phyloP scores from a whole-genome alignment of 208 protist species.

The Trichomonas gallinae region DNA sequence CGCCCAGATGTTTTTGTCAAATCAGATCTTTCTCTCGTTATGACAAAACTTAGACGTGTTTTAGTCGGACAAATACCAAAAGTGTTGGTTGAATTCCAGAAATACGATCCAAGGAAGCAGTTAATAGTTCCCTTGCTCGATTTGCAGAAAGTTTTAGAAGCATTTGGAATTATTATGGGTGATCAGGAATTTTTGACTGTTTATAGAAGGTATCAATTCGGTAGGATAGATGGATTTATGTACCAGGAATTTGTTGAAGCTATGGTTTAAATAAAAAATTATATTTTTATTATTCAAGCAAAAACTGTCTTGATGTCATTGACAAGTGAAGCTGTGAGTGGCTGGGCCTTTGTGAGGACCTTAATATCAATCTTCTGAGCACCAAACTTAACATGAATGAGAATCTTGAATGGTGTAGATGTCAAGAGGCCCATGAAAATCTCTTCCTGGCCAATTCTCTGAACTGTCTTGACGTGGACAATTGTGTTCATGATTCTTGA shows the following conservation, averaged over 20 bases:
- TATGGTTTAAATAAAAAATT: neutral
- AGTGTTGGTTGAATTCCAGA: neutral
- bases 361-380: neutral
- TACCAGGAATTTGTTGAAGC: neutral
- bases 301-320: neutral
- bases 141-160: neutral
- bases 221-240: neutral
- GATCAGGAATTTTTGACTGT: constrained; percentile 5
- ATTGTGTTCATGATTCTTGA: neutral
- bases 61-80: neutral
- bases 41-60: neutral
- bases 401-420: neutral
- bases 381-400: neutral
- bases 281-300: neutral
- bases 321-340: neutral
- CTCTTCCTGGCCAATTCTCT: neutral
- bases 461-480: neutral
- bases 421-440: neutral
- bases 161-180: neutral
- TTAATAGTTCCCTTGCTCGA: neutral
- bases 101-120: neutral
- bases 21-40: neutral
- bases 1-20: neutral
- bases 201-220: neutral
- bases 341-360: neutral